A percentile compares a stretch with the other conserved stretches of the same genome.
phyloP scores from a whole-genome alignment of 2,329 filamentous ascomycete species.

The Leptoxyphium fumago region DNA sequence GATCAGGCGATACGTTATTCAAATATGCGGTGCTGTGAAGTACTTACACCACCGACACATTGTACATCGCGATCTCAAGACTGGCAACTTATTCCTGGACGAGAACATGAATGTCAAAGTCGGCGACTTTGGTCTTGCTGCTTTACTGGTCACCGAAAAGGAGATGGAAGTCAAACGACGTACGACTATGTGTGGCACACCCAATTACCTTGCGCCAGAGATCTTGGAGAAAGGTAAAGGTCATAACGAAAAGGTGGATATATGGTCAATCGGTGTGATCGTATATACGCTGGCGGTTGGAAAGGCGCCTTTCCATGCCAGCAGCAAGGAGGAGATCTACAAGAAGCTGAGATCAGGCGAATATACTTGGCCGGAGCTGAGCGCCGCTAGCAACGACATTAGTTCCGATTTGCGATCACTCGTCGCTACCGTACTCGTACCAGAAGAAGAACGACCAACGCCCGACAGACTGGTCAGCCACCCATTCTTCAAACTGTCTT shows the following conservation, averaged over 20 bases:
- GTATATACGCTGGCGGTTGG: slow-evolving; percentile 97
- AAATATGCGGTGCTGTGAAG: slow-evolving; percentile 92
- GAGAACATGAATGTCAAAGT: slow-evolving; percentile 94
- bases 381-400: slow-evolving; percentile 53
- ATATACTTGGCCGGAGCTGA: slow-evolving; percentile 62
- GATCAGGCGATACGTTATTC: slow-evolving; percentile 82
- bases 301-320: slow-evolving; percentile 90
- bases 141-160: slow-evolving; percentile 76
- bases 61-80: slow-evolving; percentile 92
- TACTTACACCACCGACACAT: slow-evolving; percentile 94
- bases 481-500: slow-evolving; percentile 63
- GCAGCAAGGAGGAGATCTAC: slow-evolving; percentile 76
- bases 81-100: slow-evolving; percentile 95
- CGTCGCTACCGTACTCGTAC: slow-evolving; percentile 60
- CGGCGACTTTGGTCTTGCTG: slow-evolving; percentile 90
- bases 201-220: slow-evolving; percentile 96
- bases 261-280: slow-evolving; percentile 97
- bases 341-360: slow-evolving; percentile 51
- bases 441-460: slow-evolving; percentile 58
- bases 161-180: slow-evolving; percentile 70
- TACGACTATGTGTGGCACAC: slow-evolving; percentile 90
- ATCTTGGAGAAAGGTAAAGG: slow-evolving; percentile 91
- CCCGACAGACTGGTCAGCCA: slow-evolving; percentile 69
- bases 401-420: slow-evolving; percentile 64
- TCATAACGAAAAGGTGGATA: slow-evolving; percentile 94